phyloP scores from a whole-genome alignment of 768 basidiomycete species.

The Xerocomellus amylosporus region DNA sequence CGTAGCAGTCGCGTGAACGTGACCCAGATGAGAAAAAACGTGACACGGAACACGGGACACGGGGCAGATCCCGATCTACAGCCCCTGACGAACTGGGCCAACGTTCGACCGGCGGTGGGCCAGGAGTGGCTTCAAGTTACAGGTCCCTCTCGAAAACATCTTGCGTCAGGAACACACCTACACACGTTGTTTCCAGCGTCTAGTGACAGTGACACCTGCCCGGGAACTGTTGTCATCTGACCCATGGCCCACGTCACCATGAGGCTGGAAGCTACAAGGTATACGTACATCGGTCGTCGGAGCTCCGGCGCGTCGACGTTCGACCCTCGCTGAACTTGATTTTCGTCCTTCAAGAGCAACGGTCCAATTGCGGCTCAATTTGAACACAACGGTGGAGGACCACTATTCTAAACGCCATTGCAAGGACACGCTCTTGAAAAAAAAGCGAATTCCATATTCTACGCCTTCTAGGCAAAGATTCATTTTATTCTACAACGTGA shows the following conservation, averaged over 20 bases:
- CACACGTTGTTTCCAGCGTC: no score
- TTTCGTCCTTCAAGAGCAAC: no score
- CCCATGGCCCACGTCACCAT: no score
- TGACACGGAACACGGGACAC: background rate
- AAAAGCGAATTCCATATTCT: background rate
- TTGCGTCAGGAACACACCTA: no score
- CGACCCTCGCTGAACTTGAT: no score
- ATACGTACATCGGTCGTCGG: no score
- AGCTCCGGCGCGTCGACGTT: no score
- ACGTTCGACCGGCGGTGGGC: background rate
- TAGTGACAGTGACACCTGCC: no score
- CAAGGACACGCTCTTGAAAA: background rate
- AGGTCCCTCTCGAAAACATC: no score
- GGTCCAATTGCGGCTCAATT: background rate
- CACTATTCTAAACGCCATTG: background rate
- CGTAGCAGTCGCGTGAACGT: background rate
- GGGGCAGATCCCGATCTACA: background rate
- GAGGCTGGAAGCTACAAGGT: no score
- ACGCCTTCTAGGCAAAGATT: background rate
- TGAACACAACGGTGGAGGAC: background rate
- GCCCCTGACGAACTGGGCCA: background rate
- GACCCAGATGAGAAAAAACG: background rate
- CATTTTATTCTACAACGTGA: constrained; percentile 39
- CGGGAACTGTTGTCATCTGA: no score
- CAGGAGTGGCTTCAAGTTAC: no score